phyloP scores from a whole-genome alignment of 148 eudicot species.

The Rhododendron molle region DNA sequence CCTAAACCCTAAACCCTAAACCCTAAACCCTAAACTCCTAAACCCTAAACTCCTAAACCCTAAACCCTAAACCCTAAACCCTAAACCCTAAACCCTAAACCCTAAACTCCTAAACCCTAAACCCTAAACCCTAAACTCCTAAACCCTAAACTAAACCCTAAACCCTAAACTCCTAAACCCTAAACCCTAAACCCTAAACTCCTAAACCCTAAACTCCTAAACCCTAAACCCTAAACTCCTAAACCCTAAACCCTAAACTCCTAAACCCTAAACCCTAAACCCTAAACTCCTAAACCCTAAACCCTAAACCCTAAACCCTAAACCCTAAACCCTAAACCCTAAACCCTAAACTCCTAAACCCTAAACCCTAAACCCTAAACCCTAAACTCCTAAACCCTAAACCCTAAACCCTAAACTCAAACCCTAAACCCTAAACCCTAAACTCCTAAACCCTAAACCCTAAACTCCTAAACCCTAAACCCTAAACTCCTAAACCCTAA shows the following conservation, averaged over 20 bases:
- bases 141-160: neutral
- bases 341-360: slow-evolving; percentile 21
- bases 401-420: too few species aligned
- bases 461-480: slow-evolving; percentile 18
- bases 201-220: neutral
- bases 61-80: too few species aligned
- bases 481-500: slow-evolving; percentile 22
- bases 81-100: too few species aligned
- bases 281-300: slow-evolving; percentile 19
- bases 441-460: slow-evolving; percentile 25
- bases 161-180: slow-evolving; percentile 23
- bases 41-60: too few species aligned
- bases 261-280: slow-evolving; percentile 16
- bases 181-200: slow-evolving; percentile 20
- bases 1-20: too few species aligned
- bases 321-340: slow-evolving; percentile 23
- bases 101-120: too few species aligned
- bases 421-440: slow-evolving; percentile 14
- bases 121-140: neutral
- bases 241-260: slow-evolving; percentile 14
- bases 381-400: slow-evolving; percentile 7
- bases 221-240: slow-evolving; percentile 9
- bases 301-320: slow-evolving; percentile 21
- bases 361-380: slow-evolving; percentile 20
- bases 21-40: too few species aligned